phyloP scores from a whole-genome alignment of 108 stramenopile genomes.

The Skeletonema tropicum region DNA sequence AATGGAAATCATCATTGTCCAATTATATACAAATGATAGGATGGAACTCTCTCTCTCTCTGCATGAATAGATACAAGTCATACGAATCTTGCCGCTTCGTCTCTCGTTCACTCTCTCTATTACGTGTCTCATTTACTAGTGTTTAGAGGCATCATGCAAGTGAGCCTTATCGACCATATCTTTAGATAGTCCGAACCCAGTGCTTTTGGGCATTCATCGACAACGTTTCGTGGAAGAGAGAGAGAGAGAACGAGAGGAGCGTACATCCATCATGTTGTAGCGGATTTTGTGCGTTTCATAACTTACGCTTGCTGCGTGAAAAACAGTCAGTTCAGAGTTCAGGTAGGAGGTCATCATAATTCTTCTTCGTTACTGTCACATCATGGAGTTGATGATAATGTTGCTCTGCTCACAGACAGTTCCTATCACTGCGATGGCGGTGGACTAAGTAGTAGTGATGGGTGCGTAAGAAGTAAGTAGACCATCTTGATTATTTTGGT shows the following conservation, averaged over 20 bases:
- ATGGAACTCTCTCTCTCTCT: no score
- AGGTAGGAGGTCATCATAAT: no score
- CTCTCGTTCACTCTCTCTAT: not conserved
- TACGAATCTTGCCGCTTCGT: not conserved
- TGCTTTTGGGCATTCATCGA: conserved; percentile 54
- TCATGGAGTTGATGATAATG: no score
- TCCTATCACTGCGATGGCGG: no score
- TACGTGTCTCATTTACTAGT: conserved; percentile 33
- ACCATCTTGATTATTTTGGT: no score
- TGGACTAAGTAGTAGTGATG: no score
- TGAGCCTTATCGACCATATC: conserved; percentile 54
- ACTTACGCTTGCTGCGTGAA: no score
- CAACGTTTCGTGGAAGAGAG: conserved; percentile 21
- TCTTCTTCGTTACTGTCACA: no score
- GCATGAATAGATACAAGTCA: not conserved
- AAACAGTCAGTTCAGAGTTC: no score
- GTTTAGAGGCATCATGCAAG: conserved; percentile 52
- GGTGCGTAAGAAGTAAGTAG: no score
- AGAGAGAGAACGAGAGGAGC: not conserved
- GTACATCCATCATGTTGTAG: no score
- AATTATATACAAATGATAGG: not conserved
- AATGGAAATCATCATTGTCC: conserved; percentile 54
- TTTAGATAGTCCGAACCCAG: conserved; percentile 63
- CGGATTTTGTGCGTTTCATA: no score
- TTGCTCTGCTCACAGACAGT: not conserved